Conservation (phyloP, 169 alveolate genomes). For the Babesia sp. region DNA sequence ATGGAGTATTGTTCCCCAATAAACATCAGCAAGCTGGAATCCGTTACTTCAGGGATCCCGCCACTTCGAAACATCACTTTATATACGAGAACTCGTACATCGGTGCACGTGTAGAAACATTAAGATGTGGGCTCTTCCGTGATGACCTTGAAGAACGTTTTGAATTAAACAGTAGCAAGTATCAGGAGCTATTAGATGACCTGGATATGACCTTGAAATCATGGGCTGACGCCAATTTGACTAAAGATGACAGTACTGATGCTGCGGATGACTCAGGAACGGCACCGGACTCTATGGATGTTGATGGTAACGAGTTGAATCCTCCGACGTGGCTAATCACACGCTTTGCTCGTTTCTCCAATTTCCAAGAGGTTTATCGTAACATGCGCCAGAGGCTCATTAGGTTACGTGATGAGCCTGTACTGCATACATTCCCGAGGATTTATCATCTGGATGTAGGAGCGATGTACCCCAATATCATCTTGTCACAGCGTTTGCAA, state of each 20-base stretch:
- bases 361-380: slow-evolving; percentile 51
- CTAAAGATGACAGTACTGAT: slow-evolving; percentile 2
- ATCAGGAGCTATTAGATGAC: slow-evolving; percentile 83
- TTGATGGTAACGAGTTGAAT: background rate
- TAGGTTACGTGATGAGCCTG: slow-evolving; percentile 40
- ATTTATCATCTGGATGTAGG: slow-evolving; percentile 97
- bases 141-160: slow-evolving; percentile 93
- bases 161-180: slow-evolving; percentile 85
- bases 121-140: slow-evolving; percentile 95
- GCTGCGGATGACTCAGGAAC: slow-evolving; percentile 23
- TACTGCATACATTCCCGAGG: slow-evolving; percentile 55
- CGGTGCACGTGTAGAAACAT: slow-evolving; percentile 97
- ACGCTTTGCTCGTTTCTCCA: slow-evolving; percentile 34
- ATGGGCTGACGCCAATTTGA: slow-evolving; percentile 77
- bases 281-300: slow-evolving; percentile 8
- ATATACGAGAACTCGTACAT: slow-evolving; percentile 86
- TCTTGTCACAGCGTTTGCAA: slow-evolving; percentile 96
- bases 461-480: slow-evolving; percentile 99
- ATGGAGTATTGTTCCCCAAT: slow-evolving; percentile 94
- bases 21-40: slow-evolving; percentile 89
- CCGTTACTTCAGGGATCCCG: slow-evolving; percentile 73
- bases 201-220: slow-evolving; percentile 76
- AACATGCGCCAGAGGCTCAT: slow-evolving; percentile 34
- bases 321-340: slow-evolving; percentile 41
- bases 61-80: slow-evolving; percentile 70